Evolutionary conservation across 73 alveolate genomes (phyloP).

Genomic region (Tetrahymena borealis): DNA sequence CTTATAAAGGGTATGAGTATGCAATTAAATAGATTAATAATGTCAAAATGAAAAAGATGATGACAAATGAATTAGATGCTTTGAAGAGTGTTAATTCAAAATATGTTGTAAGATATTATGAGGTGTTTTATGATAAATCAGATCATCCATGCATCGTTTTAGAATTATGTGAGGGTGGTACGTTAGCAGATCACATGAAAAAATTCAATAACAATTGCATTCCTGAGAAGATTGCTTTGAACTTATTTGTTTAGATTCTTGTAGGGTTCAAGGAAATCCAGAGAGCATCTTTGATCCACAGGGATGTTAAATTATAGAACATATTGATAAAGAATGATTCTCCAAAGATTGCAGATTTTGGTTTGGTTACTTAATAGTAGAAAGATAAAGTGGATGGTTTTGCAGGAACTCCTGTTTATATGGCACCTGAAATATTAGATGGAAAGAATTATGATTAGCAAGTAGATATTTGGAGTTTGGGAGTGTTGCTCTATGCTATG

Average conservation of each 20-base stretch:
- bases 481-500: constrained; percentile 82
- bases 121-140: neutral
- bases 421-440: constrained; percentile 85
- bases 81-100: neutral
- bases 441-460: constrained; percentile 70
- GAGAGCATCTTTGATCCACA: neutral
- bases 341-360: neutral
- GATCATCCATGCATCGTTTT: neutral
- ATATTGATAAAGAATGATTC: neutral
- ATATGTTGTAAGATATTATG: neutral
- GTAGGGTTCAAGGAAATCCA: neutral
- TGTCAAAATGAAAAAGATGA: neutral
- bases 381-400: constrained; percentile 9
- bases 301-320: neutral
- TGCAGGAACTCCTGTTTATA: constrained; percentile 80
- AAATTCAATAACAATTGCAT: neutral
- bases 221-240: neutral
- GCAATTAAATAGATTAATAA: neutral
- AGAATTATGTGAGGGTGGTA: neutral
- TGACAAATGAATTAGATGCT: neutral
- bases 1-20: neutral
- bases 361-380: neutral
- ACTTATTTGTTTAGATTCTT: neutral
- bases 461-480: constrained; percentile 85
- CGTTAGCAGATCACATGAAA: neutral